Evolutionary conservation across 2,329 filamentous ascomycete genomes (phyloP).

Genomic region (Coniochaeta pulveracea): DNA sequence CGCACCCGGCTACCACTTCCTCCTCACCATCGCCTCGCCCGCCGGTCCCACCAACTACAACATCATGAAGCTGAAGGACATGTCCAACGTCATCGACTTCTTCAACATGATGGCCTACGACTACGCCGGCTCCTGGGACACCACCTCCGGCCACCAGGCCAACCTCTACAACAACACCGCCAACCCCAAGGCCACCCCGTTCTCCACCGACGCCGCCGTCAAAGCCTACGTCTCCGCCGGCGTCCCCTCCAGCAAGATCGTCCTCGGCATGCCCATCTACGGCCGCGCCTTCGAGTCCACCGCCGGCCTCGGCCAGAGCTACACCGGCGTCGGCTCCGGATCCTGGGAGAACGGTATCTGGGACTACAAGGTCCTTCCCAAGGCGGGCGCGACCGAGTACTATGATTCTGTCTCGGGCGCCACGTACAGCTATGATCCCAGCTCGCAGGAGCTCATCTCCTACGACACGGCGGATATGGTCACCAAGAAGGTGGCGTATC

Average conservation of each 20-base stretch:
- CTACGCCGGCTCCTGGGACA: constrained; percentile 59
- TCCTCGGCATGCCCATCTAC: constrained; percentile 73
- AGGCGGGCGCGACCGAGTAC: constrained; percentile 41
- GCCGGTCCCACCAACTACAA: constrained; percentile 36
- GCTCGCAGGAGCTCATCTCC: constrained; percentile 51
- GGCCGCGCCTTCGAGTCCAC: constrained; percentile 59
- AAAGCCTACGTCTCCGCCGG: constrained; percentile 52
- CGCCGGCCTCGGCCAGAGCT: constrained; percentile 53
- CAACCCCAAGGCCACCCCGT: constrained; percentile 52
- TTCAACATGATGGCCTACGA: constrained; percentile 65
- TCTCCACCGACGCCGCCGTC: constrained; percentile 55
- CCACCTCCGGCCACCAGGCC: constrained; percentile 53
- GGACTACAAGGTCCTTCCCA: constrained; percentile 72
- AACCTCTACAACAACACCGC: constrained; percentile 51
- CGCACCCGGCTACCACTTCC: constrained; percentile 36
- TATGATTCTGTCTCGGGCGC: constrained; percentile 50
- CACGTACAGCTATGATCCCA: constrained; percentile 59
- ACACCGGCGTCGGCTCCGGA: constrained; percentile 52
- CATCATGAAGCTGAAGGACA: constrained; percentile 30
- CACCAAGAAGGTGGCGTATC: constrained; percentile 51
- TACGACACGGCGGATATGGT: constrained; percentile 58
- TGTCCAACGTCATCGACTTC: constrained; percentile 37
- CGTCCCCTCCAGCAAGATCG: constrained; percentile 54
- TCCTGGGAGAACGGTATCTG: constrained; percentile 66
- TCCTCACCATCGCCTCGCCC: constrained; percentile 40